phyloP scores from a whole-genome alignment of 495 filamentous ascomycete species.

The Lindgomyces ingoldianus region DNA sequence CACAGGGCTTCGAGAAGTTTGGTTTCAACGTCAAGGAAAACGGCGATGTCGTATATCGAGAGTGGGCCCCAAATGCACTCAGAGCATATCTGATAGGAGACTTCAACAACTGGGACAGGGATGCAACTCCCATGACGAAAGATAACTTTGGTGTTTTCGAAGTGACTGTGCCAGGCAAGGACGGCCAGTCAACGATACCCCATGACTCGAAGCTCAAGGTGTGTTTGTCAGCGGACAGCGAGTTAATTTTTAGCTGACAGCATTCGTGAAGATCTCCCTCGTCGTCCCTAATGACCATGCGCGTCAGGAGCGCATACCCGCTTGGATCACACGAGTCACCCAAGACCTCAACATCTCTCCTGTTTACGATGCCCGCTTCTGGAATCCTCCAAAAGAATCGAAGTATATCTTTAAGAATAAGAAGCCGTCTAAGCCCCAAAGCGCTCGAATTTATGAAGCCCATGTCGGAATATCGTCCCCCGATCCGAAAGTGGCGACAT shows the following conservation, averaged over 20 bases:
- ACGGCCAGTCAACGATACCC: slow-evolving; percentile 76
- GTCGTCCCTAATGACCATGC: slow-evolving; percentile 70
- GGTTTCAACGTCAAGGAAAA: slow-evolving; percentile 78
- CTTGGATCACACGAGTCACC: slow-evolving; percentile 96
- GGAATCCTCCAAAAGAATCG: slow-evolving; percentile 81
- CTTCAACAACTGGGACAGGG: slow-evolving; percentile 91
- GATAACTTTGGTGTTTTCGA: slow-evolving; percentile 87
- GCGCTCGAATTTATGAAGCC: slow-evolving; percentile 91
- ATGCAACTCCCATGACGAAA: slow-evolving; percentile 81
- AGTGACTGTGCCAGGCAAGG: slow-evolving; percentile 70
- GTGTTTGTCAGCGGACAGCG: slow-evolving; percentile 26
- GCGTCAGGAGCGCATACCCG: slow-evolving; percentile 83
- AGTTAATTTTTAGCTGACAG: slow-evolving; percentile 25
- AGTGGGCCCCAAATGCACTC: slow-evolving; percentile 92
- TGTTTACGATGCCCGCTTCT: slow-evolving; percentile 91
- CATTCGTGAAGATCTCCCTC: slow-evolving; percentile 69
- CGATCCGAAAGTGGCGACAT: slow-evolving; percentile 82
- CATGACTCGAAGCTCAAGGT: slow-evolving; percentile 97
- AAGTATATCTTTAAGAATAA: slow-evolving; percentile 80
- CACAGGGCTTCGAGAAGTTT: slow-evolving; percentile 78
- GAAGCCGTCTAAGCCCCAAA: slow-evolving; percentile 79
- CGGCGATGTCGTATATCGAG: slow-evolving; percentile 84
- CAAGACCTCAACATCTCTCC: slow-evolving; percentile 88
- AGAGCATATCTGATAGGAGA: slow-evolving; percentile 89
- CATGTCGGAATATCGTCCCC: slow-evolving; percentile 97